Conservation (phyloP, 441 rosid genomes). For the Gossypium schwendimanii region DNA sequence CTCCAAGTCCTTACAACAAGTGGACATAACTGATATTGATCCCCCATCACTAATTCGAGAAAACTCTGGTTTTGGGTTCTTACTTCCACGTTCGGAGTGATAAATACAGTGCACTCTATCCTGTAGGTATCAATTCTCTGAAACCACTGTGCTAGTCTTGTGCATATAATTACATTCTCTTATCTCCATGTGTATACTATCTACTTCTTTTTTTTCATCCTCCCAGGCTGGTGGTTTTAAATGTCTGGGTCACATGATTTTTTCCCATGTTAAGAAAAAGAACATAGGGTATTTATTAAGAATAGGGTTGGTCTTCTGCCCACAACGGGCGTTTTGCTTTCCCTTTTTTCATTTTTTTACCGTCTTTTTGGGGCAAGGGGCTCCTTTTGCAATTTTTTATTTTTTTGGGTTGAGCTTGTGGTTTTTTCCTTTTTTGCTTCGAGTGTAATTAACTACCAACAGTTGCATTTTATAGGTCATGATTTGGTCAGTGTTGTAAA, state of each 20-base stretch:
- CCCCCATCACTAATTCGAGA: conserved; percentile 44
- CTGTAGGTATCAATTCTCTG: not conserved
- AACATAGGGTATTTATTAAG: conserved; percentile 36
- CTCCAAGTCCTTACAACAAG: conserved; percentile 41
- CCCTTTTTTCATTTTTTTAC: conserved; percentile 8
- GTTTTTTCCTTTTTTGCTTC: conserved; percentile 7
- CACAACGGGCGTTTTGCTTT: conserved; percentile 18
- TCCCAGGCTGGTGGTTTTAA: conserved; percentile 22
- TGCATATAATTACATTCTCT: conserved; percentile 37
- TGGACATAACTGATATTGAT: conserved; percentile 50
- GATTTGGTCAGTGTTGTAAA: conserved; percentile 17
- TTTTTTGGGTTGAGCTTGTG: conserved; percentile 4
- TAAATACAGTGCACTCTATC: not conserved
- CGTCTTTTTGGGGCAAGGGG: conserved; percentile 20
- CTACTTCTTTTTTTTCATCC: not conserved
- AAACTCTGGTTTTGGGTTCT: conserved; percentile 50
- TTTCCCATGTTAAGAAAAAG: conserved; percentile 30
- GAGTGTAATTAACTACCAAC: conserved; percentile 24
- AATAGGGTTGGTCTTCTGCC: conserved; percentile 28
- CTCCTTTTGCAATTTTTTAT: conserved; percentile 14
- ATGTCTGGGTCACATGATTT: conserved; percentile 28
- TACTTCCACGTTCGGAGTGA: conserved; percentile 44
- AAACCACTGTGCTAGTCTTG: conserved; percentile 20
- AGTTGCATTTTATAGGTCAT: conserved; percentile 30
- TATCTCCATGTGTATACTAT: conserved; percentile 29